Evolutionary conservation across 2,329 filamentous ascomycete genomes (phyloP), one percentile per base, ranked within the genome.

Genomic region (Plectosphaerella plurivora): DNA sequence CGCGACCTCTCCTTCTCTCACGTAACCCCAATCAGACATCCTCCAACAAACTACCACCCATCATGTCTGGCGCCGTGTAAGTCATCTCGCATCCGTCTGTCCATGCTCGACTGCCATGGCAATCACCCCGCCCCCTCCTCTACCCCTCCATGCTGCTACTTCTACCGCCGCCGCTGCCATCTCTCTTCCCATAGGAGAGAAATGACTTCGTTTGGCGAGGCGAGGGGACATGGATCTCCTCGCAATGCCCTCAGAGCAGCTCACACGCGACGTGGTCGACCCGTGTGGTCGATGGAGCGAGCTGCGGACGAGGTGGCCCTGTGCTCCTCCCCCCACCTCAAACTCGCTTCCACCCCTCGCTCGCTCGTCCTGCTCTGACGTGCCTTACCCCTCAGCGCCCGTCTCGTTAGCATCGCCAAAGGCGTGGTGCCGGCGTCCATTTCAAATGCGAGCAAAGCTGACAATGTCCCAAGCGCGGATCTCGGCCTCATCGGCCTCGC

Each of bases 401-500:
- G 87, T 75, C 81, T 90, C 66, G 84, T 85, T 71, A 85, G 81
- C 76, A 82, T 88, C 20, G 54, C 54, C 44, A 51, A 49, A 42
- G 45, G 55, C 45, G 55, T 57, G 45, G 51, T 54, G 54, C 54
- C 51, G 51, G 55, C 55, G 50, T 62, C 64, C 59, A 66, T 66
- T 60, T 60, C 62, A 58, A 57, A 58, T 57, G 51, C 63, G 55
- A 63, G 59, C 60, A 68, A 76, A 83, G 76, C 82, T 84, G 74
- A 85, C 77, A 63, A 66, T 75, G 69, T 66, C 57, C 66, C 70
- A 77, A 90, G 87, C 77, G 86, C 85, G 84, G 89, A 94, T 85
- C 86, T 94, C 76, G 89, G 89, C 81, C 88, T 94, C 70, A 93
- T 94, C 73, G 89, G 89, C 83, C 82, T 94, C 79, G 89, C 89